These are phyloP conservation scores for Bodo saltans DNA, from an alignment of 78 protist genomes.

Conservation along the genomic window DNA sequence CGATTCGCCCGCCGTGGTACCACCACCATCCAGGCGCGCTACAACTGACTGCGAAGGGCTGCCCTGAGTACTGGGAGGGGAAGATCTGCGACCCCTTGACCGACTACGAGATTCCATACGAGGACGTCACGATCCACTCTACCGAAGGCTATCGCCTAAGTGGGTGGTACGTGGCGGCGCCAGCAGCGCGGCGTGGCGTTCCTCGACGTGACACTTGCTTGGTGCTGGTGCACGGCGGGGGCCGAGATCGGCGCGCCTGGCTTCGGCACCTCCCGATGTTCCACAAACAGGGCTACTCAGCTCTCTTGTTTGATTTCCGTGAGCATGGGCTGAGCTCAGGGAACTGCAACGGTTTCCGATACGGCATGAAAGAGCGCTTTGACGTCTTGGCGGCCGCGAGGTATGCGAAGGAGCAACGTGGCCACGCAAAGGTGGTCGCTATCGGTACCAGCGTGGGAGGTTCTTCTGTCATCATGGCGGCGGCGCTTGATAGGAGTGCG, in stretches of 20 bases:
- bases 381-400: constrained; percentile 17
- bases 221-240: constrained; percentile 35
- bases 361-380: constrained; percentile 18
- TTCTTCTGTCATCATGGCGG: constrained; percentile 27
- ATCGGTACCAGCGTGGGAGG: constrained; percentile 28
- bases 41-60: not conserved
- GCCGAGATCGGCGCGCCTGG: constrained; percentile 30
- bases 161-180: constrained; percentile 23
- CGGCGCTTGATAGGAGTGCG: not conserved
- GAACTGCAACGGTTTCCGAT: not conserved
- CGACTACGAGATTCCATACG: constrained; percentile 8
- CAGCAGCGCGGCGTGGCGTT: no score
- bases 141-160: not conserved
- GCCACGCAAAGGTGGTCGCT: not conserved
- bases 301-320: constrained; percentile 19
- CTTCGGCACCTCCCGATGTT: constrained; percentile 21
- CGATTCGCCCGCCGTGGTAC: constrained; percentile 30
- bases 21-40: constrained; percentile 7
- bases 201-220: not conserved
- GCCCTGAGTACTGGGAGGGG: constrained; percentile 21
- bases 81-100: constrained; percentile 1
- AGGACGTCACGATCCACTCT: constrained; percentile 1
- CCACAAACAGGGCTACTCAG: not conserved
- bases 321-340: constrained; percentile 33
- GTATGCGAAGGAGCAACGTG: not conserved